Base-by-base conservation (phyloP, 345 rosid species). In the Carallia pectinifolia region DNA sequence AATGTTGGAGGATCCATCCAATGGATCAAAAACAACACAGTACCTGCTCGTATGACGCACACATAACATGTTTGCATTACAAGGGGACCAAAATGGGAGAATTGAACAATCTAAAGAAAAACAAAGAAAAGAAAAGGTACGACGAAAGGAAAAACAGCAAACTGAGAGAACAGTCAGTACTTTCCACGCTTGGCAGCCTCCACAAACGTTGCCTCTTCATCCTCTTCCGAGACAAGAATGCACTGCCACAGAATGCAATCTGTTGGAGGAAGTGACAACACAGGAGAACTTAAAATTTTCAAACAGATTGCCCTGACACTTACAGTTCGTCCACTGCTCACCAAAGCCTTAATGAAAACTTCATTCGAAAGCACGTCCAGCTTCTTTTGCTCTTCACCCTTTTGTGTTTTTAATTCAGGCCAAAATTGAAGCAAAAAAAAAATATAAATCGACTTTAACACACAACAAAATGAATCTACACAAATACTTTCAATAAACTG, bases 331-430 rank as follows among this genome's bases (percentile, higher is more conserved):
- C 98, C 95, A 74, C 98, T 94, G 95, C 98, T 94, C 23, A 88
- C 82, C 72, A 95, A 85, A 71, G 98, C 99, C 77, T 95, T 95
- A 74, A 92, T 58, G 78, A 92, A 95, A 47, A 95, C 98, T 53
- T 95, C 97, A 66, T 95, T 95, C 3, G 99, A 95, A 53, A 95
- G 97, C 64, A 95, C 97, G 83, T 95, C 98, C 69, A 95, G 80
- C 58, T 95, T 92, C 92, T 95, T 95, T 80, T 95, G 99, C 82
- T 95, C 98, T 75, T 95, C 99, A 63, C 99, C 99, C 99, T 90
- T 70, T 33, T 48, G 34, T 70, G 34, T 70, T 23, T 23, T 23
- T 64, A 73, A 19, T 39, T 68, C 38, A 33, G 47, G 4, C 7
- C 30, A 44, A 58, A 63, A 62, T 44, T 44, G 2, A 58, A 37